A percentile compares a stretch with the other conserved stretches of the same genome.
Conservation (phyloP, 1,139 yeast genomes). For the Insectozyma bohioensis region DNA sequence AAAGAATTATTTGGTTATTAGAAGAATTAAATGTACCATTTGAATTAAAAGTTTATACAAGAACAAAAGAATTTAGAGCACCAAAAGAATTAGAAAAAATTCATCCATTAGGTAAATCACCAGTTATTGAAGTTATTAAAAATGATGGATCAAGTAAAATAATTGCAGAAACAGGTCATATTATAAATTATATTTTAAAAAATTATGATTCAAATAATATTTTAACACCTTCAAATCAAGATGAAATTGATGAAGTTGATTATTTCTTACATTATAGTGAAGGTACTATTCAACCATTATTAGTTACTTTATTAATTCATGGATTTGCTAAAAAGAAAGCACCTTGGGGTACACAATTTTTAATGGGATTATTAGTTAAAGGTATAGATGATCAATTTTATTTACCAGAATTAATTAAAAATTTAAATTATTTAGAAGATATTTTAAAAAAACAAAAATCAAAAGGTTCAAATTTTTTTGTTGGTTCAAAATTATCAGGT, state of each 20-base stretch:
- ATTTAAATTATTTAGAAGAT: conserved; percentile 31
- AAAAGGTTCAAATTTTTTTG: conserved; percentile 29
- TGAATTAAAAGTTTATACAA: conserved; percentile 32
- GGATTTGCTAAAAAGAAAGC: conserved; percentile 25
- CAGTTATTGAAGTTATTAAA: conserved; percentile 34
- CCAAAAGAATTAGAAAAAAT: conserved; percentile 34
- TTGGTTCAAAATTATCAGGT: conserved; percentile 35
- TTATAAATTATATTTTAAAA: conserved; percentile 29
- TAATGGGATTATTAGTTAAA: conserved; percentile 24
- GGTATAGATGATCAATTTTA: conserved; percentile 30
- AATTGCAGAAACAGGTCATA: conserved; percentile 42
- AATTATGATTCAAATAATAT: conserved; percentile 29
- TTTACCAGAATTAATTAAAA: conserved; percentile 23
- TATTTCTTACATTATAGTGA: conserved; percentile 43
- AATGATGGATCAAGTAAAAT: conserved; percentile 10
- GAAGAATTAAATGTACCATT: conserved; percentile 37
- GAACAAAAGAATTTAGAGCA: conserved; percentile 31
- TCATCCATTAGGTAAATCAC: conserved; percentile 45
- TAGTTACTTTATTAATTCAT: conserved; percentile 33
- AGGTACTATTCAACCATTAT: conserved; percentile 35
- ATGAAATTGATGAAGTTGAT: conserved; percentile 28
- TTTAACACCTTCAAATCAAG: conserved; percentile 24
- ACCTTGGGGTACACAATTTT: conserved; percentile 27
- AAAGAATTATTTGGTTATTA: conserved; percentile 39
- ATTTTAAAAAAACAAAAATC: conserved; percentile 25